Evolutionary conservation across 352 stramenopile species (phyloP), one percentile per base, ranked within the genome.

Genomic region (Pythium scleroteichum): DNA sequence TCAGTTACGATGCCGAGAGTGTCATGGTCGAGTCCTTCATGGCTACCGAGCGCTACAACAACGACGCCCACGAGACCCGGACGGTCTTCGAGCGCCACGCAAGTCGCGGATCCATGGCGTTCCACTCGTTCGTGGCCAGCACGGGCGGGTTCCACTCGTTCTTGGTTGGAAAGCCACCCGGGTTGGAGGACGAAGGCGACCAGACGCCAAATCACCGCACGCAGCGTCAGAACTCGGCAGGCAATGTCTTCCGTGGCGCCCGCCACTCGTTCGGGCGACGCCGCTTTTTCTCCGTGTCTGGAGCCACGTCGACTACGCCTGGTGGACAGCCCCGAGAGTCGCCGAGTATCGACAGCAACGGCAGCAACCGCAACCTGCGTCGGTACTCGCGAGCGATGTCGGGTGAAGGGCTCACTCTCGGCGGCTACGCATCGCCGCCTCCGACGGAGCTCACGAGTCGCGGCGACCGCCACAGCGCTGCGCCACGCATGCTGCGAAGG

Each of bases 21-120:
- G 82, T 95, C 39, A 94, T 95, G 87, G 87, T 93, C 24, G 83
- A 94, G 66, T 91, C 84, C 27, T 95, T 91, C 71, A 90, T 95
- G 74, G 80, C 85, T 0, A 89, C 80, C 7, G 78, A 95, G 53
- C 73, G 84, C 5, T 90, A 85, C 60, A 67, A 64, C 14, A 71
- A 62, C 29, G 70, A 76, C 24, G 54, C 66, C 1, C 78, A 77
- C 52, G 80, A 73, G n/a, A 72, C 76, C 7, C 75, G 74, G 17
- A 62, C 75, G 5, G 67, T 85, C 26, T 95, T 95, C 45, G 82
- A 93, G 6, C 84, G 86, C 24, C 86, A 95, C 58, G 86, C 75
- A 6, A 95, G 86, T 72, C 83, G 82, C n/a, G 86, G 84, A 0
- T 95, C 86, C 3, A 64, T 95, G 59, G 86, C 86, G 14, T 92